Base-by-base conservation (phyloP, 2,329 filamentous ascomycete genomes). In the Sclerotinia nivalis region DNA sequence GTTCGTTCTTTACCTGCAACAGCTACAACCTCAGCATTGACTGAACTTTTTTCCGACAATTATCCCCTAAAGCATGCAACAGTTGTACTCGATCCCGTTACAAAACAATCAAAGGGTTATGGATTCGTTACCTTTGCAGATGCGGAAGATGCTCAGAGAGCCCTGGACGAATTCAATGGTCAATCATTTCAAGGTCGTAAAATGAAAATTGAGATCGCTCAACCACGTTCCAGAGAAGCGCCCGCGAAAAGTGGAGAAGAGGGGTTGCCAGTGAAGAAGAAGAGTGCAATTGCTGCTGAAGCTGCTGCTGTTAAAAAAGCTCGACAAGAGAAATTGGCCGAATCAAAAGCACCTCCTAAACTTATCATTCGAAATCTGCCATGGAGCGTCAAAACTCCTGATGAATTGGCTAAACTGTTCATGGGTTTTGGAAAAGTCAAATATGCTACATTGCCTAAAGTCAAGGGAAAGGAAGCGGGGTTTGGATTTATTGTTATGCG, bases 121-220 rank as follows among this genome's bases (percentile, higher is more conserved):
- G 96, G 96, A 67, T 99, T 99, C 81, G 95, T 99, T 70, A 98
- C 96, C 2, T 96, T 99, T 77, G 93, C 94, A 75, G 96, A 99
- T 78, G 87, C 91, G 43, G 94, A 97, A 74, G 96, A 99, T 83
- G 94, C 95, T 18, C 84, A 89, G 73, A 87, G 90, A 73, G 96
- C 96, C 25, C 87, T 92, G 78, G 87, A 90, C 70, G 91, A 96
- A 79, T 87, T 97, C 77, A 88, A 97, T 80, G 92, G 92, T 72
- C 85, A 91, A 59, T 82, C 88, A 37, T 87, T 97, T 75, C 88
- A 93, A 64, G 95, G 94, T 28, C 89, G 91, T 75, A 92, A 91
- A 73, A 89, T 99, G 76, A 89, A 89, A 70, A 87, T 98, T 68
- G 96, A 99, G 75, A 84, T 97, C 78, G 96, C 96, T 49, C 91